Base-by-base conservation (phyloP, 2,329 filamentous ascomycete species). In the Grosmannia huntii region DNA sequence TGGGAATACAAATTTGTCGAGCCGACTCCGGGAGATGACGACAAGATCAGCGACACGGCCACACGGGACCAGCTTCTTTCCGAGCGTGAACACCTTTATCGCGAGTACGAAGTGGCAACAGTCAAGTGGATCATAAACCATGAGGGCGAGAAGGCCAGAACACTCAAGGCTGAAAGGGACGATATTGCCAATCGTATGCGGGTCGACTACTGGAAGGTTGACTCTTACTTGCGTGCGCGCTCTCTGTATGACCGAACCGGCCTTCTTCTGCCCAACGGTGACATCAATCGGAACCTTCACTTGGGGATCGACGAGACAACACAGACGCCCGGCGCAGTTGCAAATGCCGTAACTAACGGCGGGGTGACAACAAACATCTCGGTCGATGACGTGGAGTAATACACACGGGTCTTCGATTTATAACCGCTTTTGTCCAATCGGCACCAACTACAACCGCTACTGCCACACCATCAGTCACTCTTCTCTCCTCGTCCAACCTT, bases 1-100 rank as follows among this genome's bases (percentile, higher is more conserved):
- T 97, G 87, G 84, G 76, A 81, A 54, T 97, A 96, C 72, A 73
- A 80, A 62, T 99, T 95, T 67, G 72, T 85, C 27, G 91, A 97
- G 71, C 89, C 91, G 0, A 67, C 78, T 1, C 68, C 79, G 0
- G 86, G 83, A 33, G 94, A 99, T 72, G 94, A 97, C 69, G 81
- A 81, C 56, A 72, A 71, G 59, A 87, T 95, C 82, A 81, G 86
- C 65, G 81, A 88, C 62, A 75, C 75, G 0, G 77, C 71, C 16
- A 83, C 84, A 0, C 78, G 81, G 56, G 82, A 89, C 55, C 76
- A 75, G 57, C 72, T 96, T 4, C 71, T 88, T 25, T 74, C 74
- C 5, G 82, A 83, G 64, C 77, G 91, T 55, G 78, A 81, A 58
- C 72, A 74, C 21, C 73, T 94, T n/a, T 83, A 87, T 55, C 78